Conservation (phyloP, 1,284 basidiomycete genomes). For the Naganishia cerealis region DNA sequence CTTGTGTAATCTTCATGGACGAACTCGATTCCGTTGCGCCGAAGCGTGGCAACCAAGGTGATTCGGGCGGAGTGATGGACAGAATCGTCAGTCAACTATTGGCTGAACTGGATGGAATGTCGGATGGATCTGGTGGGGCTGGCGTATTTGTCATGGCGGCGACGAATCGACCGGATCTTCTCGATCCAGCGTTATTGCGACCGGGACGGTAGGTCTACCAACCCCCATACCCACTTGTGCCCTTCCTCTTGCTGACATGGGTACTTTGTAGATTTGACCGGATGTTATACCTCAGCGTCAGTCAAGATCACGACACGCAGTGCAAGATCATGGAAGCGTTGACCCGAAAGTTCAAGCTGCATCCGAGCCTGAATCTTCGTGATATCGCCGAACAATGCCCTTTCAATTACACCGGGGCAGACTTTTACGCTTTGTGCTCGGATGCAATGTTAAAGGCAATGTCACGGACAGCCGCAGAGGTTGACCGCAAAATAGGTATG, state of each 20-base stretch:
- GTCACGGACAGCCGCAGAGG: conserved; percentile 76
- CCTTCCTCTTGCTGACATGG: conserved; percentile 5
- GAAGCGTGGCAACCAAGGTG: conserved; percentile 89
- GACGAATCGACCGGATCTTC: conserved; percentile 91
- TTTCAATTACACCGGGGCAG: conserved; percentile 93
- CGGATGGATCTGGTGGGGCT: conserved; percentile 61
- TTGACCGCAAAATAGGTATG: conserved; percentile 71
- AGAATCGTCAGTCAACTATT: conserved; percentile 93
- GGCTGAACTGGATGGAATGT: conserved; percentile 92
- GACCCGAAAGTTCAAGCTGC: conserved; percentile 86
- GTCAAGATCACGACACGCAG: conserved; percentile 82
- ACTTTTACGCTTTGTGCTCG: conserved; percentile 95
- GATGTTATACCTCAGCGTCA: conserved; percentile 93
- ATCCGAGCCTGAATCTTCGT: conserved; percentile 67
- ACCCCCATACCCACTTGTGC: conserved; percentile 3
- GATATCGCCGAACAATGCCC: conserved; percentile 74
- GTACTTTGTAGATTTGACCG: conserved; percentile 76
- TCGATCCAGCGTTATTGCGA: conserved; percentile 88
- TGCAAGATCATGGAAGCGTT: conserved; percentile 83
- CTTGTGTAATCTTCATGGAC: conserved; percentile 96
- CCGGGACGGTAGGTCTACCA: conserved; percentile 71
- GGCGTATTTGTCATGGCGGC: conserved; percentile 96
- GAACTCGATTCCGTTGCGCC: conserved; percentile 96
- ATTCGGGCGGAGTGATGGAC: conserved; percentile 96
- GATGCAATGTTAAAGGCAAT: conserved; percentile 96